These are phyloP conservation scores for Casuarina glauca DNA, from an alignment of 306 rosid species.

Conservation along the genomic window DNA sequence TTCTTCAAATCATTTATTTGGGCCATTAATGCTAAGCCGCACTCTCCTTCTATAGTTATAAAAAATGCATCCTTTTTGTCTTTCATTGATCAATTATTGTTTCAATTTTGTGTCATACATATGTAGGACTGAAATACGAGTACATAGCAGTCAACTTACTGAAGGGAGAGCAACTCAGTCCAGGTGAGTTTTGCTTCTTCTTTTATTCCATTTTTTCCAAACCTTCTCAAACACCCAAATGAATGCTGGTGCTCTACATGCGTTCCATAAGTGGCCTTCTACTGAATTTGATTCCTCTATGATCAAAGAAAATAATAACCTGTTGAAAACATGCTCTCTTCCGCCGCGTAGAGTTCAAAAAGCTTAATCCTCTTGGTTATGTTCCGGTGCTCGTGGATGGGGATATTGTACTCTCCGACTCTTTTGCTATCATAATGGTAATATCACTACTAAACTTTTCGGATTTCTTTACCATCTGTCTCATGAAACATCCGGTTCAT, in stretches of 20 bases:
- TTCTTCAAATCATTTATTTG: too few relatives aligned
- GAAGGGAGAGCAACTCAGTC: slow-evolving; percentile 54
- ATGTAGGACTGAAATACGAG: slow-evolving; percentile 54
- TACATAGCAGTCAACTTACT: slow-evolving; percentile 53
- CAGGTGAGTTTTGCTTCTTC: slow-evolving; percentile 39
- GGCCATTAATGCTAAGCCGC: not conserved
- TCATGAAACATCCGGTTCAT: too few relatives aligned
- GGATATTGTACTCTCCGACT: slow-evolving; percentile 49
- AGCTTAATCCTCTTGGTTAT: slow-evolving; percentile 66
- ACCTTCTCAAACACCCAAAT: not conserved
- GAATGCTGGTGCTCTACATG: not conserved
- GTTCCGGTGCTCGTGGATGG: slow-evolving; percentile 74
- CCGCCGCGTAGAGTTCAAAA: slow-evolving; percentile 45
- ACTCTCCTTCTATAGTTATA: too few relatives aligned
- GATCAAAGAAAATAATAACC: not conserved
- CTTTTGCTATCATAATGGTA: slow-evolving; percentile 74
- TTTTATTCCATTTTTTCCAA: not conserved
- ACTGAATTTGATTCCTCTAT: not conserved
- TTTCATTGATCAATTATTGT: not conserved
- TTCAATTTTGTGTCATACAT: not conserved
- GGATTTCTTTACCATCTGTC: not conserved
- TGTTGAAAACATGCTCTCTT: not conserved
- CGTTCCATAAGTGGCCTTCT: not conserved
- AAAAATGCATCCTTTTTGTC: not conserved
- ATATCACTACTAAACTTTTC: not conserved